Conservation (phyloP, 257 asterid genomes). For the Lycium ferocissimum region DNA sequence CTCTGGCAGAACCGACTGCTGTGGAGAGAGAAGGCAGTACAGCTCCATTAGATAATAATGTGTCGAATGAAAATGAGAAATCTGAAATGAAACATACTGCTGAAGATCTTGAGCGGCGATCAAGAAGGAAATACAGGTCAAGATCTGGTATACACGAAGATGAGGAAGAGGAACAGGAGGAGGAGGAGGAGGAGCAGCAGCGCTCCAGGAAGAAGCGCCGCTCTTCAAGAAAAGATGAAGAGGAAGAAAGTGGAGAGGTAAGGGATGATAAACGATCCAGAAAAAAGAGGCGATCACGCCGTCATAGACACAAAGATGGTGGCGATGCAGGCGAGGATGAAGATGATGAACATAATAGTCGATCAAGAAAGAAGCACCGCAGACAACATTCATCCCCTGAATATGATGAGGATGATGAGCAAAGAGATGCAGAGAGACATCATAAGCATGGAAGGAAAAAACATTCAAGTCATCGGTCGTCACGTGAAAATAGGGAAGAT, state of each 20-base stretch:
- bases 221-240: constrained; percentile 41
- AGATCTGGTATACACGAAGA: constrained; percentile 50
- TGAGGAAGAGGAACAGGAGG: constrained; percentile 46
- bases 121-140: constrained; percentile 56
- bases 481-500: constrained; percentile 42
- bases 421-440: constrained; percentile 27
- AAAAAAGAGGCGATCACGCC: constrained; percentile 46
- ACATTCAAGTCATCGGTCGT: constrained; percentile 49
- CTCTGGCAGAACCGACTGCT: constrained; percentile 26
- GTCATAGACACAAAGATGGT: constrained; percentile 34
- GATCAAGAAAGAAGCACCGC: constrained; percentile 51
- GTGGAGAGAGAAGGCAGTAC: constrained; percentile 56
- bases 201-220: constrained; percentile 41
- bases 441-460: constrained; percentile 53
- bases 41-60: constrained; percentile 45
- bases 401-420: constrained; percentile 36
- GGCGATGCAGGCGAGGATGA: constrained; percentile 36
- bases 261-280: constrained; percentile 41
- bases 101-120: constrained; percentile 48
- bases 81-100: constrained; percentile 44
- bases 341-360: constrained; percentile 45
- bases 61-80: constrained; percentile 44
- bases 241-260: constrained; percentile 46
- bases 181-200: constrained; percentile 42
- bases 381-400: constrained; percentile 44